These are phyloP conservation scores for Schwanniomyces vanrijiae DNA, from an alignment of 805 yeast genomes.

Conservation along the genomic window DNA sequence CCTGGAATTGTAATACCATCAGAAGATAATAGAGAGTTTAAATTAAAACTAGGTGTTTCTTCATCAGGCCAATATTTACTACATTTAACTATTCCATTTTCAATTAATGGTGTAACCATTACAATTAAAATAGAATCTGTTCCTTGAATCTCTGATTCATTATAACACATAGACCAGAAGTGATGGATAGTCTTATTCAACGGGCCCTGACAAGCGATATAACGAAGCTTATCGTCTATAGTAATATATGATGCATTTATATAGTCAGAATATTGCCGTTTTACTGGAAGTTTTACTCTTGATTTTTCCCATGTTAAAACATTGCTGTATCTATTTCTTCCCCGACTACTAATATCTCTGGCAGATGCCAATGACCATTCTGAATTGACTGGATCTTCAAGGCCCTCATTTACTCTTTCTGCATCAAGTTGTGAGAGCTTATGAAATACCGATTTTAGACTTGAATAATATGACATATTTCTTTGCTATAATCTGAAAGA, in stretches of 20 bases:
- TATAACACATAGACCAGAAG: constrained; percentile 50
- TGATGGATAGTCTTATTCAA: constrained; percentile 36
- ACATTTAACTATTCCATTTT: constrained; percentile 41
- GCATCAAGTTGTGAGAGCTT: constrained; percentile 6
- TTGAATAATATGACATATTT: not conserved
- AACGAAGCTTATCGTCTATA: constrained; percentile 22
- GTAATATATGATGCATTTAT: constrained; percentile 39
- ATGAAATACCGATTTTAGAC: constrained; percentile 3
- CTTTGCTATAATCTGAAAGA: not conserved
- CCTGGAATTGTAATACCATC: constrained; percentile 23
- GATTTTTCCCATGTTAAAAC: constrained; percentile 41
- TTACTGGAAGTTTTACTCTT: constrained; percentile 30
- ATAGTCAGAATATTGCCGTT: constrained; percentile 23
- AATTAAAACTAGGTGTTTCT: constrained; percentile 15
- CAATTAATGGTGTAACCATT: constrained; percentile 54
- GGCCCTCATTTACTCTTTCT: constrained; percentile 9
- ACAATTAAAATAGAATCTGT: constrained; percentile 29
- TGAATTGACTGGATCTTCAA: constrained; percentile 3
- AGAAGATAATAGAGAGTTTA: constrained; percentile 11
- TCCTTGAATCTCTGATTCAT: constrained; percentile 27
- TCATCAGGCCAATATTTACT: constrained; percentile 40
- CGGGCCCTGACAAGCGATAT: constrained; percentile 75
- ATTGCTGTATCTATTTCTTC: constrained; percentile 37
- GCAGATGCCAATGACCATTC: constrained; percentile 8
- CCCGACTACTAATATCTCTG: not conserved